Evolutionary conservation across 768 basidiomycete genomes (phyloP).

Genomic region (Psilocybe cyanescens): DNA sequence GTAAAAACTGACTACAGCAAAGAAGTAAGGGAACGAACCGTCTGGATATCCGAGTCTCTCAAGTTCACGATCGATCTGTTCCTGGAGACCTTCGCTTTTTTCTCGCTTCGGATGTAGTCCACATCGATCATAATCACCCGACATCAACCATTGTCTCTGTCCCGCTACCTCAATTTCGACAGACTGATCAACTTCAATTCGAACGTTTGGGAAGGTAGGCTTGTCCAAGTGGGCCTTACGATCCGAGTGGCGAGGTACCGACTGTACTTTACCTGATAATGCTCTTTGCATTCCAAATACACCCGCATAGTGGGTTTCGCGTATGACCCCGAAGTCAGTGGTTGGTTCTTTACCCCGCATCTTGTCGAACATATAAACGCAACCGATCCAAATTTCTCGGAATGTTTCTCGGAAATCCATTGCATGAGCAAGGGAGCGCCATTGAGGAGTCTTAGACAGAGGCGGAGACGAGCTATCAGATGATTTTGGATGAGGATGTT

Average conservation of each 20-base stretch:
- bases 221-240: conserved; percentile 5
- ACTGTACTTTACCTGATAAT: conserved; percentile 13
- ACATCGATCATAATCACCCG: conserved; percentile 49
- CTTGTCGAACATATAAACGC: conserved; percentile 59
- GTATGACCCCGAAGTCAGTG: conserved; percentile 44
- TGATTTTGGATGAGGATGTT: conserved; percentile 29
- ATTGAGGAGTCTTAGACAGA: conserved; percentile 50
- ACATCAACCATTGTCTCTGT: conserved; percentile 56
- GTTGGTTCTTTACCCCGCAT: conserved; percentile 60
- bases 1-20: conserved; percentile 5
- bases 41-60: conserved; percentile 47
- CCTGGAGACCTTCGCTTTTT: conserved; percentile 55
- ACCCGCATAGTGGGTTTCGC: conserved; percentile 43
- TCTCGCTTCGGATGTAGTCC: conserved; percentile 45
- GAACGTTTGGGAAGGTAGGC: conserved; percentile 31
- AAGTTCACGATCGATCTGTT: conserved; percentile 58
- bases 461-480: conserved; percentile 28
- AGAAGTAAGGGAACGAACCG: conserved; percentile 28
- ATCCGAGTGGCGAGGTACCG: conserved; percentile 10
- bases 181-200: conserved; percentile 44
- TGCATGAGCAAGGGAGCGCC: conserved; percentile 62
- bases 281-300: conserved; percentile 46
- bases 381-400: conserved; percentile 60
- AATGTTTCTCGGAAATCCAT: conserved; percentile 75
- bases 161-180: conserved; percentile 45